Conservation (phyloP, 306 rosid species). For the Fragaria nilgerrensis region DNA sequence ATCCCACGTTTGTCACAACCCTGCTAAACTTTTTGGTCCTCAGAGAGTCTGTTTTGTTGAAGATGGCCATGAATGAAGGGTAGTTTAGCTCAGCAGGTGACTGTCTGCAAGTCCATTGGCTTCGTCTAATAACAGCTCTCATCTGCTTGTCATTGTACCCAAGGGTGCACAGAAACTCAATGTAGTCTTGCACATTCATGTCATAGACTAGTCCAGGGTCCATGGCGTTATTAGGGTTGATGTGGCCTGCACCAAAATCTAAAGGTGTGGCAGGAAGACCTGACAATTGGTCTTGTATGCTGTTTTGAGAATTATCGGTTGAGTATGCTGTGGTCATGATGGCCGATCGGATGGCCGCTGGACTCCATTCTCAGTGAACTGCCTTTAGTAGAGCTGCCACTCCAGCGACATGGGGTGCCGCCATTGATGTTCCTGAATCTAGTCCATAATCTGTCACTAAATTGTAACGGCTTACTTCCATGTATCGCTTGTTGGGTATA, state of each 20-base stretch:
- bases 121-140: neutral
- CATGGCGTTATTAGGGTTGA: conserved; percentile 19
- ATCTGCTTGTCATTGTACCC: conserved; percentile 2
- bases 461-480: neutral
- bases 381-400: conserved; percentile 12
- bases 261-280: conserved; percentile 5
- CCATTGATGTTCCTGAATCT: conserved; percentile 4
- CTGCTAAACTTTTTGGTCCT: neutral
- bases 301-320: neutral
- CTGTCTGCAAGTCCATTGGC: neutral
- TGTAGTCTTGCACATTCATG: conserved; percentile 10
- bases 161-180: conserved; percentile 16
- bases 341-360: conserved; percentile 11
- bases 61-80: conserved; percentile 15
- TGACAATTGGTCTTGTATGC: neutral
- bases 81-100: conserved; percentile 10
- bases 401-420: conserved; percentile 1
- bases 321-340: conserved; percentile 19
- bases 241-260: conserved; percentile 12
- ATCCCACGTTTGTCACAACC: conserved; percentile 21
- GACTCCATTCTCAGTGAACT: conserved; percentile 14
- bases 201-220: conserved; percentile 15
- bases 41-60: neutral
- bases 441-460: conserved; percentile 5
- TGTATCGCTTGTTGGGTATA: neutral